These are phyloP conservation scores for Raphidocelis subcapitata DNA, from an alignment of 139 green algal genomes.

Conservation along the genomic window DNA sequence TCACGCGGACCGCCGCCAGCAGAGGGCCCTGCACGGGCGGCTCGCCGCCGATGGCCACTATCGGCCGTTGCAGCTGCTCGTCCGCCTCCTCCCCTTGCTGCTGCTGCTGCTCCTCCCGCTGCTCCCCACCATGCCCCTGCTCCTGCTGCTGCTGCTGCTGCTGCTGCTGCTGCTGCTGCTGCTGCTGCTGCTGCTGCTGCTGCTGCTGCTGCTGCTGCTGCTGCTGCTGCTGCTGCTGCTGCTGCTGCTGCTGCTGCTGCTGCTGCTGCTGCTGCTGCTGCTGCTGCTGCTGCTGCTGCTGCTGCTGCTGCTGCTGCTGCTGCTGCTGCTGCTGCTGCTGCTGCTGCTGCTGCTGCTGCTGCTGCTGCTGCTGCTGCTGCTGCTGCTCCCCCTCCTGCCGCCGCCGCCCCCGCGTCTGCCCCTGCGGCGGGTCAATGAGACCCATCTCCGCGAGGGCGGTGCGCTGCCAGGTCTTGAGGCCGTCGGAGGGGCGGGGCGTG, in stretches of 20 bases:
- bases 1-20: slow-evolving; percentile 21
- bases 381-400: too few relatives aligned
- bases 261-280: not conserved
- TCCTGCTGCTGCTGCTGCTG: not conserved
- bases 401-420: too few relatives aligned
- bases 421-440: not conserved
- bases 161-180: slow-evolving; percentile 7
- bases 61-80: too few relatives aligned
- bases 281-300: not conserved
- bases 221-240: slow-evolving; percentile 15
- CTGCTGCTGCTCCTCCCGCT: not conserved
- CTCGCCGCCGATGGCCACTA: slow-evolving; percentile 6
- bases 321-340: not conserved
- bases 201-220: slow-evolving; percentile 3
- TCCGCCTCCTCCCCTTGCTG: too few relatives aligned
- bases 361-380: too few relatives aligned
- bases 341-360: not conserved
- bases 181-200: not conserved
- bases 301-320: not conserved
- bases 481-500: slow-evolving; percentile 1
- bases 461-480: slow-evolving; percentile 23
- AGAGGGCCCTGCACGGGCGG: slow-evolving; percentile 10
- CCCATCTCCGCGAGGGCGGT: slow-evolving; percentile 10
- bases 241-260: not conserved
- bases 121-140: not conserved